A percentile compares a stretch with the other conserved stretches of the same genome.
Evolutionary conservation across 768 basidiomycete species (phyloP).

Genomic region (Boletus barrowsii): DNA sequence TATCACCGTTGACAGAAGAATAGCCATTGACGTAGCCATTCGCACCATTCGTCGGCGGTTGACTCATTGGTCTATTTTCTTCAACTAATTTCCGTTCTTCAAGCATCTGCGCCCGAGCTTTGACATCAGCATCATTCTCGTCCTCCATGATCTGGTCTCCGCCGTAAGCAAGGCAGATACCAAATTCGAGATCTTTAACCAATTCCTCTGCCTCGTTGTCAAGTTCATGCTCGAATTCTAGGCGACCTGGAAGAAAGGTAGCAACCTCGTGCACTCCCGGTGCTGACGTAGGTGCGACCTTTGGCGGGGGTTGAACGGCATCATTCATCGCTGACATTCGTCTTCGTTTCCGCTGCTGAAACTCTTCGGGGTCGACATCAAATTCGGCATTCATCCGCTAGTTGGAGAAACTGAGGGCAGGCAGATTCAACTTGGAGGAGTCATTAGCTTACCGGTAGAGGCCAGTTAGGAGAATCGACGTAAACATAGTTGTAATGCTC

Average conservation of each 20-base stretch:
- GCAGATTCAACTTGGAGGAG: conserved; percentile 3
- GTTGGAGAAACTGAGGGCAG: not conserved
- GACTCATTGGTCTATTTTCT: conserved; percentile 20
- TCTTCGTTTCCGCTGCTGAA: conserved; percentile 85
- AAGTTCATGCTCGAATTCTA: conserved; percentile 96
- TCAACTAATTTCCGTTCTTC: conserved; percentile 36
- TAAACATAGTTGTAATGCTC: conserved; percentile 83
- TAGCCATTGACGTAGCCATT: conserved; percentile 35
- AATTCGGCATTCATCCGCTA: conserved; percentile 55
- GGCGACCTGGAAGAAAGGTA: conserved; percentile 91
- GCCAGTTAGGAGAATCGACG: conserved; percentile 75
- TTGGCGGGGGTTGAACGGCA: conserved; percentile 53
- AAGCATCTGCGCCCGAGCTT: conserved; percentile 41
- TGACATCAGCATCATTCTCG: conserved; percentile 72
- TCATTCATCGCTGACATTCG: conserved; percentile 81
- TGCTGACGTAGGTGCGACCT: conserved; percentile 79
- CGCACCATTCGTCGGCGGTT: conserved; percentile 20
- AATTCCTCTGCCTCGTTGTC: conserved; percentile 97
- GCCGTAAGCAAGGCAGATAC: conserved; percentile 78
- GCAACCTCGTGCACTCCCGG: conserved; percentile 92
- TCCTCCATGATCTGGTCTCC: conserved; percentile 81
- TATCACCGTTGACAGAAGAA: conserved; percentile 36
- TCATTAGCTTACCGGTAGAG: conserved; percentile 62
- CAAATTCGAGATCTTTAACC: conserved; percentile 95
- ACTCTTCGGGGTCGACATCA: conserved; percentile 72